Conservation (phyloP, 2,329 filamentous ascomycete genomes). For the Colletotrichum karsti region DNA sequence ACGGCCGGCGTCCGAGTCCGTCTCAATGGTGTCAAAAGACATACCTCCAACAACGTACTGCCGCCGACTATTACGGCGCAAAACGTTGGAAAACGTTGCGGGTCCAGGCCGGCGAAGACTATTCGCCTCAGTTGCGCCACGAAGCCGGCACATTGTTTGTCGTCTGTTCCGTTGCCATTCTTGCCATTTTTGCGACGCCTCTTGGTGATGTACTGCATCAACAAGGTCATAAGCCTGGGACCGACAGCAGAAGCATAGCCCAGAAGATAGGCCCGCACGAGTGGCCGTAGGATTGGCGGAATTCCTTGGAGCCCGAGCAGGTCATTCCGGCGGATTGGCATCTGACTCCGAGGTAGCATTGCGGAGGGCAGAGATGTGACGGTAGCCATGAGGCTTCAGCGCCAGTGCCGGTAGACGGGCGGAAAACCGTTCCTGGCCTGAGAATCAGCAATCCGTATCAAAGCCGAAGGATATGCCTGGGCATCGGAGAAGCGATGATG, state of each 20-base stretch:
- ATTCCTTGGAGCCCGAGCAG: conserved; percentile 40
- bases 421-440: conserved; percentile 10
- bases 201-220: conserved; percentile 58
- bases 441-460: conserved; percentile 20
- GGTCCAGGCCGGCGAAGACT: conserved; percentile 60
- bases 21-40: conserved; percentile 31
- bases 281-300: conserved; percentile 61
- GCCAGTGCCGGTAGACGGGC: conserved; percentile 13
- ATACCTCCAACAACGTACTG: conserved; percentile 67
- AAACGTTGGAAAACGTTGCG: conserved; percentile 68
- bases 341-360: conserved; percentile 50
- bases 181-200: conserved; percentile 27
- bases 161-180: not conserved
- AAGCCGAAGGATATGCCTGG: conserved; percentile 10
- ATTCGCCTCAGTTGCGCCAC: conserved; percentile 47
- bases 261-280: conserved; percentile 66
- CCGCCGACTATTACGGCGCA: conserved; percentile 69
- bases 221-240: conserved; percentile 63
- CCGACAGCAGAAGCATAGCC: conserved; percentile 68
- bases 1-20: conserved; percentile 1
- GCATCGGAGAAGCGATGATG: conserved; percentile 13
- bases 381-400: conserved; percentile 18
- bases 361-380: conserved; percentile 41
- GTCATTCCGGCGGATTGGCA: conserved; percentile 24
- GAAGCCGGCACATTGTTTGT: conserved; percentile 35